Percentiles rank a stretch among this genome's conserved stretches.
phyloP scores from a whole-genome alignment of 2,329 filamentous ascomycete species.

The Sordariomycetes sp. region DNA sequence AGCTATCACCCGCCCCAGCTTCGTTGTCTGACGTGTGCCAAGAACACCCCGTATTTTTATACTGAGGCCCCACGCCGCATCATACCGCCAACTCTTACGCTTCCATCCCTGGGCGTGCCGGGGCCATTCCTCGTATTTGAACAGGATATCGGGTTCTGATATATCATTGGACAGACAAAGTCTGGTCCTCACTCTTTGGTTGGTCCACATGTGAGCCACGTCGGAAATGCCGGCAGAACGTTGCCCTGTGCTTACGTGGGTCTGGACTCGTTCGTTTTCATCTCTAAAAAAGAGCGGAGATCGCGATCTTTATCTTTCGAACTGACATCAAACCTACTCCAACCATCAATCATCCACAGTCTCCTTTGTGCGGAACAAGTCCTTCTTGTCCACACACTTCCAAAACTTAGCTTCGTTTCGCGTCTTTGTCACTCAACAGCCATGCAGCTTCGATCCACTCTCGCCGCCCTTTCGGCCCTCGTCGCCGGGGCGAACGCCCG shows the following conservation, averaged over 20 bases:
- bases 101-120: not conserved
- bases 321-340: not conserved
- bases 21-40: not conserved
- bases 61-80: not conserved
- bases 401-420: not conserved
- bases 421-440: not conserved
- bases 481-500: conserved; percentile 18
- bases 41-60: not conserved
- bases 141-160: not conserved
- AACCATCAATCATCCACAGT: too few relatives aligned
- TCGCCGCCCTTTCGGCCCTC: conserved; percentile 11
- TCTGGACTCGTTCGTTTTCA: not conserved
- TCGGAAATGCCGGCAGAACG: not conserved
- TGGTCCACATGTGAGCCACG: not conserved
- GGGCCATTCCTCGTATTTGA: not conserved
- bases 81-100: not conserved
- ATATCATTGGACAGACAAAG: not conserved
- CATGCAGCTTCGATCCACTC: not conserved
- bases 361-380: not conserved
- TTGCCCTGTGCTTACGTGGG: not conserved
- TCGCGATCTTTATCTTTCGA: not conserved
- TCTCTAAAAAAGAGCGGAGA: not conserved
- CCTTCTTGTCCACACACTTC: not conserved
- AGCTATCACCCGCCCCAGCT: too few relatives aligned
- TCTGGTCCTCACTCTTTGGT: not conserved